These are phyloP conservation scores for Dictyostelium capitatum DNA, from an alignment of 78 protist species.

Conservation along the genomic window DNA sequence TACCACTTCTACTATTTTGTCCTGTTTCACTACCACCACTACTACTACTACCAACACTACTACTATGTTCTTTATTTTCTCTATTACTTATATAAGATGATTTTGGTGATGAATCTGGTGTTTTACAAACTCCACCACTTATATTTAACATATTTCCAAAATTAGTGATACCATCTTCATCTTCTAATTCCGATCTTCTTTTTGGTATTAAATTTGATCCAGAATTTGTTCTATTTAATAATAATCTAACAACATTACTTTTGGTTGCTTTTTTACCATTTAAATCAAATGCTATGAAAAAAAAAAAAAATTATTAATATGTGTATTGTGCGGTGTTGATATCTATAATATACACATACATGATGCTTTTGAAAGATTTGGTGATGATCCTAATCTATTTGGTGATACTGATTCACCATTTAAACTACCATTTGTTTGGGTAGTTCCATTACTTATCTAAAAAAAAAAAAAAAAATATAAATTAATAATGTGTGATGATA, in stretches of 20 bases:
- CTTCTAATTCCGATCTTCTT: conserved; percentile 1
- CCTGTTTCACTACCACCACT: neutral
- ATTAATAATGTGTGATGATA: too few species aligned
- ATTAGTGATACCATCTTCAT: neutral
- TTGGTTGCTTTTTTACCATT: conserved; percentile 48
- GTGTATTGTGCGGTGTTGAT: too few species aligned
- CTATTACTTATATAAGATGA: neutral
- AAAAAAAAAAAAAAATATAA: too few species aligned
- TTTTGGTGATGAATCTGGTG: conserved; percentile 60
- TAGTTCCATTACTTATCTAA: conserved; percentile 26
- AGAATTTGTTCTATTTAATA: conserved; percentile 41
- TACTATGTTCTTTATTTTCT: neutral
- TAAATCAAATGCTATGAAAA: conserved; percentile 17
- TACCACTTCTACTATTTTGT: neutral
- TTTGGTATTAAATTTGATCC: conserved; percentile 14
- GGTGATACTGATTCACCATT: conserved; percentile 33
- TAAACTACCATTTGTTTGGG: neutral
- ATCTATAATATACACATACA: neutral
- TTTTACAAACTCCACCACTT: neutral
- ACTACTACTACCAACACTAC: conserved; percentile 13
- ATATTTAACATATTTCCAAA: neutral
- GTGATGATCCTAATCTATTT: conserved; percentile 21
- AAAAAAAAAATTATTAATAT: neutral
- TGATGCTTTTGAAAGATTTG: neutral
- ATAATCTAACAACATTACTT: conserved; percentile 36